Base-by-base conservation (phyloP, 1,284 basidiomycete species). In the Ustilago bromivora region DNA sequence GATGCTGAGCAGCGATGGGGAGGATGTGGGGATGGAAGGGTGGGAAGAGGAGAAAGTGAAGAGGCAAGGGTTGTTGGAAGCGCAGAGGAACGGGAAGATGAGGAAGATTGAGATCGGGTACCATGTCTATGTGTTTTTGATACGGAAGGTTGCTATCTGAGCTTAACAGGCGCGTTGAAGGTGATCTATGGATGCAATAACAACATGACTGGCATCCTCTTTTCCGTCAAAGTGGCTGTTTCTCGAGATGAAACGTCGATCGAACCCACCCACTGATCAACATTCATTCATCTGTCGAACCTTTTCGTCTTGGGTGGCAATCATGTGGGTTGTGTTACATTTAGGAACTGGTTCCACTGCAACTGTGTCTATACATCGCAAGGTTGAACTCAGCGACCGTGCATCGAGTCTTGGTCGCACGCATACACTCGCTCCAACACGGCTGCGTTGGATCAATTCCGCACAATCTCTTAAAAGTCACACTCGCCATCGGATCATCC, bases 71-170 rank as follows among this genome's bases (percentile, higher is more conserved):
- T 31, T 57, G 34, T 38, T 74, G 43, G 76, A 78, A 36, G 71
- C 68, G 0, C 6, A 62, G 36, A 35, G 71, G 13, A 78, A 71
- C 35, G 61, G 49, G 2, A 40, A 55, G 57, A 70, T 78, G 71
- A 57, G 76, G 35, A 78, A 74, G 66, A 66, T 78, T 56, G 76
- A 78, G 68, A 78, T 78, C 23, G 76, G 76, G 3, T 78, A 78
- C 56, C 76, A 78, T 46, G 76, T 74, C 38, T 78, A 78, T 54
- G 76, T 71, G 3, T 78, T 78, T 35, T 35, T 71, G 23, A 68
- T 78, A 19, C 54, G 65, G 13, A 78, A 78, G 60, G 32, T 78
- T 2, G 75, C 70, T 11, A 62, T 67, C 40, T 73, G 46, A 35
- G 17, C 8, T 15, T 7, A 15, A 31, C 0, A 5, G 12, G 19